Base-by-base conservation (phyloP, 78 protist genomes). In the Dictyostelium purpureum region DNA sequence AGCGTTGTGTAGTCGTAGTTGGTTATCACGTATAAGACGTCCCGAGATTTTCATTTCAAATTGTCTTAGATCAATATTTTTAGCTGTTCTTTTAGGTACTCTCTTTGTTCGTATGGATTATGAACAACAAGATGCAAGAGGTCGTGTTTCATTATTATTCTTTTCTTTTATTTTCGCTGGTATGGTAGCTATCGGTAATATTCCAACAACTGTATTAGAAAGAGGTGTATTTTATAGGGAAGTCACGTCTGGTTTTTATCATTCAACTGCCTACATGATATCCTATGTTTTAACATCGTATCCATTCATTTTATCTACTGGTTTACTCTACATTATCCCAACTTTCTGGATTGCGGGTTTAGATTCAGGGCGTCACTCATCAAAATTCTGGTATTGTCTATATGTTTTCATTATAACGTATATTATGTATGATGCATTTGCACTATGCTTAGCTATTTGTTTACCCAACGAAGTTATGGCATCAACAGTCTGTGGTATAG, bases 381-480 rank as follows among this genome's bases (percentile, higher is more conserved):
- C 70, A 3, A 51, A 47, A 43, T 85, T 85, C 59, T 85, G 71
- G 77, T 85, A 71, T 42, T 70, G 75, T 47, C 28, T 85, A 56
- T 85, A 73, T 28, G 45, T 85, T 9, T 73, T 85, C 38, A 54
- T 85, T 21, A 24, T 85, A 16, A 40, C 73, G 31, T 85, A 85
- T 38, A 1, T 85, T 18, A 33, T 73, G 82, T 74, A 51, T 43
- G 92, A 85, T 61, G 28, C 82, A 2, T 35, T 85, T 73, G 92
- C 57, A 3, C 54, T 85, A 59, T 73, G 77, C 19, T 10, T 85
- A 5, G 80, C 92, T 0, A 11, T 73, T 26, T 26, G 56, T 33
- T n/a, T 51, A 28, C 92, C 92, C 26, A 85, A 85, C 42, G 92
- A 85, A 71, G 69, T 85, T 14, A 79, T 85, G 56, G 92, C 92